Evolutionary conservation across 2,329 filamentous ascomycete genomes (phyloP), one percentile per base, ranked within the genome.

Genomic region (Cladophialophora chaetospira): DNA sequence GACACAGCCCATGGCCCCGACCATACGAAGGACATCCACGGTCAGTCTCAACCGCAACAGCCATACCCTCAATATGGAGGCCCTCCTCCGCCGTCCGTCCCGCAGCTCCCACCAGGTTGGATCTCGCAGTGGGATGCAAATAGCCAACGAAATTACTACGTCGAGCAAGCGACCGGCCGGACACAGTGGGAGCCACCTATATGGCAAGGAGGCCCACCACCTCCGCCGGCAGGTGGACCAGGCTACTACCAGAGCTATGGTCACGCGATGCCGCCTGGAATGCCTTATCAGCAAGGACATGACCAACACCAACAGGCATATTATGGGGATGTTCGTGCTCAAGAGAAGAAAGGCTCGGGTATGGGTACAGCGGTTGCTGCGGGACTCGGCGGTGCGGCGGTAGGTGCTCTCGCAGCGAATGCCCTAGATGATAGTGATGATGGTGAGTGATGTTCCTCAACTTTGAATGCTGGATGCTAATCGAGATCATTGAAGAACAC

Each of bases 151-250:
- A 74, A 72, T 66, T 79, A 75, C 69, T 79, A 75, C 58, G 67
- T 78, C 53, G 75, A 79, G 64, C 74, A 77, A 63, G 72, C 75
- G 19, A 79, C 75, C 10, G 77, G 77, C 17, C 73, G 74, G 56
- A 74, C 73, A 1, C 75, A 78, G 59, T 80, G 77, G 77, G 76
- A 79, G 19, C 69, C 70, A 36, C 77, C 77, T 3, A 62, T 68
- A 10, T 26, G 53, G 33, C 33, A 50, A 25, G 60, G 56, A 23
- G 10, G 40, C 40, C 10, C 23, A 15, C 40, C 40, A 15, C 8
- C 21, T 6, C 11, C 42, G 5, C 53, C 55, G 5, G 33, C 61
- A 4, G 46, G 47, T 13, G 38, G 26, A n/a, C 55, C 48, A 15
- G 53, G 46, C 13, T 48, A 46, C 13, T 49, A 61, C 19, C 55